Conservation (phyloP, 495 filamentous ascomycete species). For the Hypoxylon fuscum region DNA sequence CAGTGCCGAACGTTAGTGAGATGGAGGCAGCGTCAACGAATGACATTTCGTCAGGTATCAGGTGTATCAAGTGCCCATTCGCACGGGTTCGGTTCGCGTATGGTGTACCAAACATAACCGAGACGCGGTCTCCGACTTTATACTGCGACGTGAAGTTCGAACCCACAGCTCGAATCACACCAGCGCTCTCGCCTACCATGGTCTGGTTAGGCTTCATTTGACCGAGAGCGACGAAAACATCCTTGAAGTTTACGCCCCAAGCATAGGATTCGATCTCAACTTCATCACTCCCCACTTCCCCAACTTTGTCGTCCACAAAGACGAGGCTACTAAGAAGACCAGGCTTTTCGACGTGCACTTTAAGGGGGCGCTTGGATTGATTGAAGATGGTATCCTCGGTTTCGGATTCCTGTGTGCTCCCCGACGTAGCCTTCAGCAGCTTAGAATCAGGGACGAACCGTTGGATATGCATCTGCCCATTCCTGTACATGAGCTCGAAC, state of each 20-base stretch:
- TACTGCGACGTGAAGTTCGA: constrained; percentile 45
- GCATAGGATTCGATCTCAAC: constrained; percentile 55
- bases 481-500: too few relatives aligned
- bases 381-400: background rate
- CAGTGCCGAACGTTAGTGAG: constrained; percentile 61
- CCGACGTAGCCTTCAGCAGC: too few relatives aligned
- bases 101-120: too few relatives aligned
- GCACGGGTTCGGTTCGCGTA: background rate
- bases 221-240: constrained; percentile 63
- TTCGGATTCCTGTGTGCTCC: too few relatives aligned
- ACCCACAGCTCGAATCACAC: constrained; percentile 63
- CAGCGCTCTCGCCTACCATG: constrained; percentile 56
- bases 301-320: constrained; percentile 35
- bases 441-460: too few relatives aligned
- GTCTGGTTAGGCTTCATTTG: constrained; percentile 44
- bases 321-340: constrained; percentile 43
- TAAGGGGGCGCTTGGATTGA: constrained; percentile 38
- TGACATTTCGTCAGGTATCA: constrained; percentile 55
- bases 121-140: too few relatives aligned
- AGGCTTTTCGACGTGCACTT: constrained; percentile 42
- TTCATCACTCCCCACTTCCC: constrained; percentile 23
- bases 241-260: constrained; percentile 53
- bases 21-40: constrained; percentile 61
- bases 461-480: too few relatives aligned
- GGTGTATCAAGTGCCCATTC: constrained; percentile 7